Base-by-base conservation (phyloP, 164 flowering plant species). In the Akebia trifoliata region DNA sequence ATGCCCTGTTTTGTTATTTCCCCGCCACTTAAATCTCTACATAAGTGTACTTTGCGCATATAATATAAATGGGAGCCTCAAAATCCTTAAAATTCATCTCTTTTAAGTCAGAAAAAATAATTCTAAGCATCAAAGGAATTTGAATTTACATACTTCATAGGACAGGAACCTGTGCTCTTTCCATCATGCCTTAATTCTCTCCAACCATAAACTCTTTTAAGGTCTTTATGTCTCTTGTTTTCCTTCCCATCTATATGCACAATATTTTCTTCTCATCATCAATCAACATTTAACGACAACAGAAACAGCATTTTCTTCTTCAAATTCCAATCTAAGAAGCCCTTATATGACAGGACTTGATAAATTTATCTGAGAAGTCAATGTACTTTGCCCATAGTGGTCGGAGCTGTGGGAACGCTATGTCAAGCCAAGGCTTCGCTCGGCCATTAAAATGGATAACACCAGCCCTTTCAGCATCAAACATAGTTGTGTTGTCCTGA, bases 381-480 rank as follows among this genome's bases (percentile, higher is more conserved):
- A 92, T 72, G 52, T 92, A 89, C 62, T 85, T 88, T 0, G 96
- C 60, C 96, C 98, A 92, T 25, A 92, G 60, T 15, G 84, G 76
- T 59, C 80, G 72, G 8, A 92, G 89, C 6, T 74, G 73, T 2
- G 95, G 87, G 35, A 88, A 92, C 0, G 95, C 95, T 17, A 92
- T 92, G 9, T 88, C 96, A 17, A 92, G 85, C 98, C 98, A 92
- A 10, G 98, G 98, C 68, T 92, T 92, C 11, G 95, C 95, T 64
- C 93, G 68, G 25, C 98, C 98, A 70, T 92, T 92, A 69, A 86
- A 94, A 71, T 94, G 99, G 62, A 94, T 65, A 10, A 94, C 99
- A 4, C 85, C 99, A 6, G 97, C 95, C 25, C 35, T 82, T 66
- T 81, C 59, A 42, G 87, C 99, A 48, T 81, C 92, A 1, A 64